Base-by-base conservation (phyloP, 1,284 basidiomycete genomes). In the Austroboletus niveus region DNA sequence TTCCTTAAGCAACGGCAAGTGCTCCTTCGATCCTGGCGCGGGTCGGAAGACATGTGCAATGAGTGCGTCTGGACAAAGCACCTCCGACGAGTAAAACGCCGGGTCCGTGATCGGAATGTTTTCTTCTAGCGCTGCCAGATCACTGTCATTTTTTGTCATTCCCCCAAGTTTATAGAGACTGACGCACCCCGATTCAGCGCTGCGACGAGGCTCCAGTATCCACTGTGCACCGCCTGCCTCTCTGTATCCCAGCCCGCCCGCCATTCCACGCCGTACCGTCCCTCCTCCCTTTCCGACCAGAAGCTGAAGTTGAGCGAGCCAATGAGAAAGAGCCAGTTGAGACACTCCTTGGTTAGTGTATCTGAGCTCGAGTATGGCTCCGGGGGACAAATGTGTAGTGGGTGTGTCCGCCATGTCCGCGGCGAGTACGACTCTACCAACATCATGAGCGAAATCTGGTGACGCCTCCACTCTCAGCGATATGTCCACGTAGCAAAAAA, bases 241-340 rank as follows among this genome's bases (percentile, higher is more conserved):
- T 76, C 66, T 11, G 70, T 71, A n/a, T 67, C 65, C 89, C 89
- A 90, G 2, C 81, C 77, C n/a, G 74, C 68, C 41, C 80, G 75
- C 89, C 89, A 93, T 57, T 84, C 77, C 2, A 92, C 81, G 9
- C 84, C 88, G 62, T 84, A 93, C 22, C 87, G 75, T 42, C 80
- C 78, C 3, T 69, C 80, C 51, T 84, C 81, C 41, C 71, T 74
- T 55, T 86, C 81, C 1, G 89, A 91, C 90, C 90, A 93, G 63
- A 93, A 93, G 58, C 83, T 87, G 69, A 93, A 93, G 67, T 93
- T 93, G 44, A 92, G 76, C 2, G 85, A 77, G 0, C 89, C 89
- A 34, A 93, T 83, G 47, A 92, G 76, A 68, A 93, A 92, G 55
- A 93, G 84, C 90, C 90, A 92, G 69, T 92, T 75, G 30, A 92